Base-by-base conservation (phyloP, 2,329 filamentous ascomycete species). In the Pezicula radicicola region DNA sequence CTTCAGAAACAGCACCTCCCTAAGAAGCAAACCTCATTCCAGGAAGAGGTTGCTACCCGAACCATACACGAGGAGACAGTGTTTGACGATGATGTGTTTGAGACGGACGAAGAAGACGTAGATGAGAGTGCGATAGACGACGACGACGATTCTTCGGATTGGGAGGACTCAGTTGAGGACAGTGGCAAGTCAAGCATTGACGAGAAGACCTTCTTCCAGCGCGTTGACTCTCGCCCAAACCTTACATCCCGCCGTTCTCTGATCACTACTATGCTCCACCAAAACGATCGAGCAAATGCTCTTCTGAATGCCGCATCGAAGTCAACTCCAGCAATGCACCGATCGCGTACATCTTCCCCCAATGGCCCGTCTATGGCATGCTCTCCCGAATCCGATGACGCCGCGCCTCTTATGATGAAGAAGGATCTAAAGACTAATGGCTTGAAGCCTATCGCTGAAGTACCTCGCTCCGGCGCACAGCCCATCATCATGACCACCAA, bases 191-290 rank as follows among this genome's bases (percentile, higher is more conserved):
- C 89, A 1, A 95, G 89, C 66, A 79, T 91, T 48, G 89, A 94
- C 55, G 88, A 94, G 55, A 85, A 83, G 64, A 80, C 83, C 18
- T 78, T 91, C 62, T 99, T 99, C 79, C 85, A 92, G 69, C 88
- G 94, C 8, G 91, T 97, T 46, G 90, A 96, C 68, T 97, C 92
- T 39, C 85, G 85, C 68, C 84, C 86, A 7, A 90, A 96, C 65
- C 77, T 97, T 25, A 87, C 88, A 2, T 96, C 93, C 1, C 85
- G 89, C 46, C 87, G 88, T 47, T 97, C 93, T 2, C 81, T 97
- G 39, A 87, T 99, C 59, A 97, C 92, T 1, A 85, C 93, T 48
- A 87, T 93, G 78, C 84, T 99, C 67, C 88, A 89, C 61, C 85
- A 96, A 66, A 87, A 83, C 58, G 87, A 89, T 68, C 86, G 88